Conservation (phyloP, 192 early-diverging fungal genomes). For the Mortierella alpina region DNA sequence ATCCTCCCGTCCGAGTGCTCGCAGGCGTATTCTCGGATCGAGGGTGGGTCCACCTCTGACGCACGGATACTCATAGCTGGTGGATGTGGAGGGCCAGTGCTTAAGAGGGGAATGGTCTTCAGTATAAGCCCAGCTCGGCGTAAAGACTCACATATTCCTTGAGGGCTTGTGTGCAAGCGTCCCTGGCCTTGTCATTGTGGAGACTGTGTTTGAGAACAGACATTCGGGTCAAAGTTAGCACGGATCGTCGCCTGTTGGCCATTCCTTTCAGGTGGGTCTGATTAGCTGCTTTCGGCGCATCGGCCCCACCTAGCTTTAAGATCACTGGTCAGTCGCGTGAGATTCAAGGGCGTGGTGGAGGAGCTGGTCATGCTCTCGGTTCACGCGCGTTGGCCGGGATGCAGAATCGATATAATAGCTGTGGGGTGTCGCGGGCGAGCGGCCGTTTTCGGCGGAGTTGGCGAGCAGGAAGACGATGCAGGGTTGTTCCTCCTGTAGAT, state of each 20-base stretch:
- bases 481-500: neutral
- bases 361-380: slow-evolving; percentile 22
- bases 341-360: slow-evolving; percentile 24
- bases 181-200: slow-evolving; percentile 31
- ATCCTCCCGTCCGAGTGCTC: no score
- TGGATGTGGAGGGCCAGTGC: no score
- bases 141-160: slow-evolving; percentile 36
- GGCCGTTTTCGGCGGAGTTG: neutral
- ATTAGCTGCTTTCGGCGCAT: neutral
- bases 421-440: neutral
- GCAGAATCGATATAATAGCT: no score
- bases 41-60: no score
- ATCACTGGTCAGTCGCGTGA: slow-evolving; percentile 41
- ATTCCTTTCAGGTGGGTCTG: no score
- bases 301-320: slow-evolving; percentile 36
- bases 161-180: slow-evolving; percentile 7
- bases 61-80: no score
- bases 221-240: neutral
- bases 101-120: no score
- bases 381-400: no score
- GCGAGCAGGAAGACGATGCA: neutral
- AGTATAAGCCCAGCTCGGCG: no score
- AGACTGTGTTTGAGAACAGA: slow-evolving; percentile 29
- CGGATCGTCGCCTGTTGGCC: neutral
- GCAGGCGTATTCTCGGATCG: no score